Evolutionary conservation across 2,329 filamentous ascomycete genomes (phyloP), one percentile per base, ranked within the genome.

Genomic region (Colletotrichum abscissum): DNA sequence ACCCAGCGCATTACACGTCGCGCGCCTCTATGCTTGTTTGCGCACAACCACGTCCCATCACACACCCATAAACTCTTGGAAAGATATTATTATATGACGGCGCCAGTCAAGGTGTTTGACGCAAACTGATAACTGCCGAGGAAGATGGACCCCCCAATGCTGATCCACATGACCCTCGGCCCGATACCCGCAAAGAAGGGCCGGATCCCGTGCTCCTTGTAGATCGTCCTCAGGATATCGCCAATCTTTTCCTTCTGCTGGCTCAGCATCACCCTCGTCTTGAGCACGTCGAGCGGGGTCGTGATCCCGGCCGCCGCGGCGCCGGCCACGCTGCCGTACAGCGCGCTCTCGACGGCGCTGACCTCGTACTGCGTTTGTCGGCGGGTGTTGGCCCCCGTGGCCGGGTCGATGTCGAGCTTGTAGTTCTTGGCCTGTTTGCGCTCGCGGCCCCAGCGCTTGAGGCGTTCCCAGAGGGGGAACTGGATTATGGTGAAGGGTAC

Each of bases 401-500:
- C 64, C 19, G 42, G 42, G 0, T 38, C 56, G n/a, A 38, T 28
- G 60, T 38, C 38, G 35, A 72, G 62, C 42, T 56, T 66, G 49
- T 49, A 63, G 46, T 70, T 65, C 35, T 67, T 62, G 52, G 52
- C 60, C 57, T 72, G 72, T 63, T 68, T 74, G 60, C 86, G 82
- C 54, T 84, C 78, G 56, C 88, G 83, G 6, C 91, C 87, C 89
- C 90, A 94, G 55, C 87, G 87, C 88, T 98, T 98, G 88, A 98
- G 90, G 5, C 89, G 91, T 84, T 99, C 97, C 97, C 97, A 99
- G 75, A 99, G 88, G 58, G 97, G 97, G 81, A 99, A 99, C 83
- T 99, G 97, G 75, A 99, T 93, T 11, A 98, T 92, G 3, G 97
- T 98, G 80, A 99, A 99, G 4, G 97, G 97, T 74, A 99, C 95